Conservation (phyloP, 83 land plant genomes). For the Diphasiastrum complanatum region DNA sequence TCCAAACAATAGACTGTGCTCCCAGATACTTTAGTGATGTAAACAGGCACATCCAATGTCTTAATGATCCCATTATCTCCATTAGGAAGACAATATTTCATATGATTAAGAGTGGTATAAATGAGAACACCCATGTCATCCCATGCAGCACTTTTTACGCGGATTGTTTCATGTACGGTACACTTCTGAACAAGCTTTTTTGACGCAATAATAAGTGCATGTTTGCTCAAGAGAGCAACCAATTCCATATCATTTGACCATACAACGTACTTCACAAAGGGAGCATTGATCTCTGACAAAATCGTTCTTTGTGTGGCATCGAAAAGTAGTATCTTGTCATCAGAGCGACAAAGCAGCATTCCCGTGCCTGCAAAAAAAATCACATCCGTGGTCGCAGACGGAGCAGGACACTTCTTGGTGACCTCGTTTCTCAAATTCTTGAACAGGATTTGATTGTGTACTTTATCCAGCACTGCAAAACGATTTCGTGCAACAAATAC, state of each 20-base stretch:
- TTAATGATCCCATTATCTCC: conserved; percentile 66
- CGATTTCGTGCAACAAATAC: conserved; percentile 71
- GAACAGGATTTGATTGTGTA: conserved; percentile 46
- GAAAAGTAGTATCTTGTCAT: conserved; percentile 43
- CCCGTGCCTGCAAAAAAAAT: conserved; percentile 63
- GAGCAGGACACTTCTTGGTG: conserved; percentile 44
- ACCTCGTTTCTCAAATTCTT: conserved; percentile 61
- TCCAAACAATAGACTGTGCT: conserved; percentile 49
- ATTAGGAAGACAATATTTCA: conserved; percentile 71
- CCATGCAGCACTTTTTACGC: conserved; percentile 74
- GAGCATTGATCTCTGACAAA: conserved; percentile 50
- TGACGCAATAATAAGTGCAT: conserved; percentile 51
- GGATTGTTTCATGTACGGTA: conserved; percentile 68
- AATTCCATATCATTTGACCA: conserved; percentile 72
- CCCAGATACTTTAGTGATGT: conserved; percentile 55
- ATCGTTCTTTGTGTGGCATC: conserved; percentile 48
- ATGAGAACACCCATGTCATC: conserved; percentile 66
- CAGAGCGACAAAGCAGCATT: conserved; percentile 46
- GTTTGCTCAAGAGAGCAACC: conserved; percentile 65
- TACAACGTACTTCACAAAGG: conserved; percentile 55
- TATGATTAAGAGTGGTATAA: conserved; percentile 59
- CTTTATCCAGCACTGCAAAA: conserved; percentile 73
- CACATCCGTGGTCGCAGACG: conserved; percentile 44
- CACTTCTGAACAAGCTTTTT: conserved; percentile 54
- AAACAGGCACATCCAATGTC: conserved; percentile 63